Evolutionary conservation across 306 rosid species (phyloP).

Genomic region (Dalbergia cultrata): DNA sequence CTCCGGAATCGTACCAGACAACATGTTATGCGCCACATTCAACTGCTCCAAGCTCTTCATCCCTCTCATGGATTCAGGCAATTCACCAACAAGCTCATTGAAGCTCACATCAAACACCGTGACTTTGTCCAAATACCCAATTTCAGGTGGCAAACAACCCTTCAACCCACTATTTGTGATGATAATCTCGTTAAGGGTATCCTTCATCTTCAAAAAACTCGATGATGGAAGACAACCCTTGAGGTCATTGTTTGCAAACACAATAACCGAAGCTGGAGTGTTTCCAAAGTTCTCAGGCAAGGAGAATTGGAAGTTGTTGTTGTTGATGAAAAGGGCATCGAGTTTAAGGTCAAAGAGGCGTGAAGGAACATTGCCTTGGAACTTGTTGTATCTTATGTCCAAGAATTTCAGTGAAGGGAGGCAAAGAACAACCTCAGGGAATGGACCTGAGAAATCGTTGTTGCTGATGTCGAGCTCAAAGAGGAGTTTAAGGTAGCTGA

Average conservation of each 20-base stretch:
- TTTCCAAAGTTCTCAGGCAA: constrained; percentile 70
- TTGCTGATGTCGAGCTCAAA: constrained; percentile 81
- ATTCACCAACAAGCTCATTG: constrained; percentile 66
- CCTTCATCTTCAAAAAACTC: constrained; percentile 64
- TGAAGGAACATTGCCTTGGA: constrained; percentile 66
- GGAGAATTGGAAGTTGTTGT: constrained; percentile 67
- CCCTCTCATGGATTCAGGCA: constrained; percentile 66
- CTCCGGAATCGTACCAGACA: constrained; percentile 74
- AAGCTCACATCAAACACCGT: constrained; percentile 79
- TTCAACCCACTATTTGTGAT: constrained; percentile 65
- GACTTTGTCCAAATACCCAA: constrained; percentile 62
- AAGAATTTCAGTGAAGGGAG: constrained; percentile 62
- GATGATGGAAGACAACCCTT: constrained; percentile 72
- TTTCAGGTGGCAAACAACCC: constrained; percentile 76
- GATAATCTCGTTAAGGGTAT: constrained; percentile 71
- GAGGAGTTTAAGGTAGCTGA: constrained; percentile 58
- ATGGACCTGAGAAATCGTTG: constrained; percentile 73
- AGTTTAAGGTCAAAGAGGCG: constrained; percentile 68
- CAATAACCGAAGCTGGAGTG: constrained; percentile 70
- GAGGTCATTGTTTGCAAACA: constrained; percentile 73
- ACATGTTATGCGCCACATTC: constrained; percentile 71
- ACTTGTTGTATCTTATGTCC: constrained; percentile 76
- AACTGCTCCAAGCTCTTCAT: constrained; percentile 84
- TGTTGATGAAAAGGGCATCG: constrained; percentile 83
- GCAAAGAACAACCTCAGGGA: constrained; percentile 63